Percentiles rank a stretch among this genome's conserved stretches.
phyloP scores from a whole-genome alignment of 192 early-diverging fungal species.

The Chytriomyces sp. region DNA sequence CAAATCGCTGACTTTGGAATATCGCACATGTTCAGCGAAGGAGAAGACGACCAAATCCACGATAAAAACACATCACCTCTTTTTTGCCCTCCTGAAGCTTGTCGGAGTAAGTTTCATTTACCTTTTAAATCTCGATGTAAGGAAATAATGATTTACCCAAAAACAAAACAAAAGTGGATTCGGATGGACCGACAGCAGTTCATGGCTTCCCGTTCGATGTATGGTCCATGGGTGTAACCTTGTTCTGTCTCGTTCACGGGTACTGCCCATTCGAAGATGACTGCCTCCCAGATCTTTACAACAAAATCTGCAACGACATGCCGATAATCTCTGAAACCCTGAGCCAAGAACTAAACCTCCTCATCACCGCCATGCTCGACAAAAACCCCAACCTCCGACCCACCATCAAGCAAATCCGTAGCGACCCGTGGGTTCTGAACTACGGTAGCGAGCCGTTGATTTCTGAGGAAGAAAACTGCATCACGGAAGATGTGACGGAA shows the following conservation, averaged over 20 bases:
- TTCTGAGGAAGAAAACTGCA: constrained; percentile 54
- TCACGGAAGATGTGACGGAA: constrained; percentile 52
- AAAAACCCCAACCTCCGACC: constrained; percentile 52
- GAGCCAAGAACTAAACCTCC: constrained; percentile 34
- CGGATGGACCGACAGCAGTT: constrained; percentile 33
- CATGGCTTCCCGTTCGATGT: constrained; percentile 59
- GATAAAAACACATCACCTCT: constrained; percentile 62
- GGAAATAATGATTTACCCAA: not conserved
- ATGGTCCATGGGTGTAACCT: constrained; percentile 65
- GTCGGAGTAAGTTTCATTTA: constrained; percentile 43
- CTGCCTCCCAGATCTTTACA: constrained; percentile 43
- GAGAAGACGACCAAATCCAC: constrained; percentile 46
- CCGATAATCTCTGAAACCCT: constrained; percentile 35
- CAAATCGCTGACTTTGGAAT: constrained; percentile 71
- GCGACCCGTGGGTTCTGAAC: constrained; percentile 53
- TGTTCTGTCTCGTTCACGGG: constrained; percentile 64
- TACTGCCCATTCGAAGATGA: constrained; percentile 57
- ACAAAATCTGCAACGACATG: constrained; percentile 49
- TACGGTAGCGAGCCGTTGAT: constrained; percentile 45
- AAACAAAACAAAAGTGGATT: not conserved
- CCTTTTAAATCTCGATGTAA: not conserved
- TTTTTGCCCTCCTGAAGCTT: constrained; percentile 62
- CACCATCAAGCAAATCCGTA: constrained; percentile 44
- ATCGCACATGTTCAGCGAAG: constrained; percentile 61
- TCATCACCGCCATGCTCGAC: constrained; percentile 50